Evolutionary conservation across 2,329 filamentous ascomycete species (phyloP).

Genomic region (Plectosphaerella sp.): DNA sequence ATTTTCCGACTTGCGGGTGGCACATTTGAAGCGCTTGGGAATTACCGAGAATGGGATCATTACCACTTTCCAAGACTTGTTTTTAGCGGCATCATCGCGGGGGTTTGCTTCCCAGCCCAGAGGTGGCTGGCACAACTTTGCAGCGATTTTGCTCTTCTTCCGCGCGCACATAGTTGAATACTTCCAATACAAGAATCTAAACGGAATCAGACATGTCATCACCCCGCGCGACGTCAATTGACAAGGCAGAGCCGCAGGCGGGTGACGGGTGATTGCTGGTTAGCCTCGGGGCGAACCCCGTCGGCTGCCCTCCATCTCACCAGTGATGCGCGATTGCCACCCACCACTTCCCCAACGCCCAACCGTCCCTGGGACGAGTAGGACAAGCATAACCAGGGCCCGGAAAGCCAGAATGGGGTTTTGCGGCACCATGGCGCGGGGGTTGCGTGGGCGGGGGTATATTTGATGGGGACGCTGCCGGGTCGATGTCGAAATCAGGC

Average conservation of each 20-base stretch:
- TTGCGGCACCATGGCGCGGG: too few relatives aligned
- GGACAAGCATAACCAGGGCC: neutral
- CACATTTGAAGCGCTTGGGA: neutral
- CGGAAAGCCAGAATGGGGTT: too few relatives aligned
- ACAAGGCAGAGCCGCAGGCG: neutral
- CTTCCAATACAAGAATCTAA: neutral
- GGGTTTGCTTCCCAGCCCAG: too few relatives aligned
- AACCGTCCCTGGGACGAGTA: neutral
- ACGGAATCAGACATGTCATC: neutral
- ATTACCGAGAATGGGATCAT: too few relatives aligned
- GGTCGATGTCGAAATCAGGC: too few relatives aligned
- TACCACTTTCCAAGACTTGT: too few relatives aligned
- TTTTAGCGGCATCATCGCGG: too few relatives aligned
- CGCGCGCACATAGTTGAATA: neutral
- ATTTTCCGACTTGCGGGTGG: neutral
- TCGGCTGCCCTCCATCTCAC: neutral
- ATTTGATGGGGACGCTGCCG: too few relatives aligned
- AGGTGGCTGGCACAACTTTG: too few relatives aligned
- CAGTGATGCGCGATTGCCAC: constrained; percentile 1
- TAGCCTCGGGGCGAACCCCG: neutral
- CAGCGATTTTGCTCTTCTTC: too few relatives aligned
- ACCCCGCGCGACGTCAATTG: neutral
- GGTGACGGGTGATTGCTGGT: neutral
- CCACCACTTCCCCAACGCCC: neutral
- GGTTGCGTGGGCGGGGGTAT: too few relatives aligned